A percentile compares a stretch with the other conserved stretches of the same genome.
Conservation (phyloP, 805 yeast species). For the Candida namnaoensis region DNA sequence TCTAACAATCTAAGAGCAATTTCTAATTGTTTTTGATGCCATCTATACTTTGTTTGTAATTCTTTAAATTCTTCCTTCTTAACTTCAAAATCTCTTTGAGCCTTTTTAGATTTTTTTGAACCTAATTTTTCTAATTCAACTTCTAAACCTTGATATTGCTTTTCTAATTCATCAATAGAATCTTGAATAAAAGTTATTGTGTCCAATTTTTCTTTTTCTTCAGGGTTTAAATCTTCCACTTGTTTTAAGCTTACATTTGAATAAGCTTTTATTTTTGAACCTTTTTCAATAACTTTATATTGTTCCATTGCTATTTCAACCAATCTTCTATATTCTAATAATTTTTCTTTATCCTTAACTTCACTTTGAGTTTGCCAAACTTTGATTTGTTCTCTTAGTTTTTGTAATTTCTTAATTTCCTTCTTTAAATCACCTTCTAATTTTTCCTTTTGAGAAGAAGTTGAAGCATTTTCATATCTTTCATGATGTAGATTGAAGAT, state of each 20-base stretch:
- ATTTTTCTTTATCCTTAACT: constrained; percentile 77
- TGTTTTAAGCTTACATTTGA: constrained; percentile 83
- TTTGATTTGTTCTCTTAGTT: constrained; percentile 89
- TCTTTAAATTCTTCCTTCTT: constrained; percentile 57
- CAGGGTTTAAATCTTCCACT: constrained; percentile 56
- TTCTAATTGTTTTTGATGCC: constrained; percentile 76
- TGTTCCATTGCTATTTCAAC: constrained; percentile 86
- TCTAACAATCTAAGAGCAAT: constrained; percentile 68
- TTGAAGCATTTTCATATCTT: constrained; percentile 72
- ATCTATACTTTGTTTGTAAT: constrained; percentile 60
- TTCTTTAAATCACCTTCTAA: constrained; percentile 86
- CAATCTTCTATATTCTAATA: constrained; percentile 64
- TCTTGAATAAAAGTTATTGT: constrained; percentile 61
- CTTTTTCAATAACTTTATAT: constrained; percentile 88
- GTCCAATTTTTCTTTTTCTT: constrained; percentile 70
- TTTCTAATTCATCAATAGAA: constrained; percentile 69
- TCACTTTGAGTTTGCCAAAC: constrained; percentile 89
- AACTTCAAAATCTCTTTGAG: constrained; percentile 40
- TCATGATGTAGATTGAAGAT: constrained; percentile 81
- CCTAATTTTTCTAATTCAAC: constrained; percentile 55
- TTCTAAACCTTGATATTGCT: constrained; percentile 71
- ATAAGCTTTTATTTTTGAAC: constrained; percentile 88
- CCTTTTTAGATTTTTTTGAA: constrained; percentile 47
- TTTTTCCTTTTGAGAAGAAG: constrained; percentile 83
- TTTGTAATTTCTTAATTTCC: constrained; percentile 89